phyloP scores from a whole-genome alignment of 2,329 filamentous ascomycete species.

The Passalora sequoiae region DNA sequence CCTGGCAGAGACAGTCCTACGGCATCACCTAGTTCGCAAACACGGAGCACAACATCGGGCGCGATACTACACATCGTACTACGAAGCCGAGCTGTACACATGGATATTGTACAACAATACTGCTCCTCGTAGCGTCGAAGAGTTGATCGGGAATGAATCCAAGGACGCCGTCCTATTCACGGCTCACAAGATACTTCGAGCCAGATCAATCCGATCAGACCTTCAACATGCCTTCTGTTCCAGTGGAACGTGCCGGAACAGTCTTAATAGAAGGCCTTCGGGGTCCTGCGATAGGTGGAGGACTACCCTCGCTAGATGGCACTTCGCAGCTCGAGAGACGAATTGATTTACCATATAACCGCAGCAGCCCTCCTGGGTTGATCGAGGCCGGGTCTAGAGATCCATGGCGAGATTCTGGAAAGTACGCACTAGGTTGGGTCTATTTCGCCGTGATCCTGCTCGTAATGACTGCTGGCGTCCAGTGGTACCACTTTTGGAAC shows the following conservation, averaged over 20 bases:
- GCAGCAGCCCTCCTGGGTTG: slow-evolving; percentile 51
- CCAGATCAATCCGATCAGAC: neutral
- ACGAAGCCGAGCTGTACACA: slow-evolving; percentile 1
- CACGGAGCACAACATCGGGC: neutral
- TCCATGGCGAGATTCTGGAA: slow-evolving; percentile 74
- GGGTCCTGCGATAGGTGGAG: slow-evolving; percentile 4
- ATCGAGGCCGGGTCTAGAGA: slow-evolving; percentile 58
- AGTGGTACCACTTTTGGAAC: slow-evolving; percentile 84
- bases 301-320: slow-evolving; percentile 11
- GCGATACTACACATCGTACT: slow-evolving; percentile 5
- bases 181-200: neutral
- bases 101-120: slow-evolving; percentile 1
- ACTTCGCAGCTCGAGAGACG: slow-evolving; percentile 33
- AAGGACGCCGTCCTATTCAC: neutral
- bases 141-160: too few species aligned
- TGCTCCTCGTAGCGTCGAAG: too few species aligned
- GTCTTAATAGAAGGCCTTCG: slow-evolving; percentile 24
- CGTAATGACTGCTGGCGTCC: slow-evolving; percentile 60
- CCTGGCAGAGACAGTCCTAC: neutral
- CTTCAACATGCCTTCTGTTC: slow-evolving; percentile 28
- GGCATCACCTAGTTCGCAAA: neutral
- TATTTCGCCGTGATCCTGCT: slow-evolving; percentile 77
- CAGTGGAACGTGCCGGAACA: slow-evolving; percentile 24
- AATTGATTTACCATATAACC: slow-evolving; percentile 53
- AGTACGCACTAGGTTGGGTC: slow-evolving; percentile 82